phyloP scores from a whole-genome alignment of 805 yeast species.

The Cyberlindnera amylophila region DNA sequence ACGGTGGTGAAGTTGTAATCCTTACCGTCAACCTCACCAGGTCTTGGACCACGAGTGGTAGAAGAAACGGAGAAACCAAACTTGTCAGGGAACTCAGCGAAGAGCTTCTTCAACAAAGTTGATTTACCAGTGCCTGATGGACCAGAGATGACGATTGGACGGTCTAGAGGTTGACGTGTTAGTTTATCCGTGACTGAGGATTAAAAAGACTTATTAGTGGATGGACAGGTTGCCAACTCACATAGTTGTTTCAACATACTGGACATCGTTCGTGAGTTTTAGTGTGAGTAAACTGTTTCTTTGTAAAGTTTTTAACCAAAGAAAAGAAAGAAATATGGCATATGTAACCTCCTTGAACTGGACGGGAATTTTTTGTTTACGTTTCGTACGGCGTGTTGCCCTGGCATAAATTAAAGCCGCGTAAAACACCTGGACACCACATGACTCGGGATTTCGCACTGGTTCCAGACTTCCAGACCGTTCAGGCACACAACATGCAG shows the following conservation, averaged over 20 bases:
- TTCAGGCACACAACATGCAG: too few relatives aligned
- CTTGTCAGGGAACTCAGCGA: constrained; percentile 82
- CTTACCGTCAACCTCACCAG: constrained; percentile 84
- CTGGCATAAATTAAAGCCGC: too few relatives aligned
- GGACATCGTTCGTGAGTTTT: constrained; percentile 15
- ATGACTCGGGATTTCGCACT: too few relatives aligned
- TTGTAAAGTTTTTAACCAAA: not conserved
- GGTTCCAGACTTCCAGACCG: too few relatives aligned
- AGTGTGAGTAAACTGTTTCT: too few relatives aligned
- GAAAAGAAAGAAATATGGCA: not conserved
- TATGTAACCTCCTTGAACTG: not conserved
- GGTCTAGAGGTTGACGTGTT: constrained; percentile 35
- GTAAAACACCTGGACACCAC: too few relatives aligned
- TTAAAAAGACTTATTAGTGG: not conserved
- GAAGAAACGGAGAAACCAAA: constrained; percentile 95
- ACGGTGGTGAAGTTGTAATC: constrained; percentile 87
- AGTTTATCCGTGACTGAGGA: constrained; percentile 1
- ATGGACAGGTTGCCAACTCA: constrained; percentile 12
- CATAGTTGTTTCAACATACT: constrained; percentile 20
- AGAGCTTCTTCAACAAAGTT: constrained; percentile 82
- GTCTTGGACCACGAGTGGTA: constrained; percentile 89
- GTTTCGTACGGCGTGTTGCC: not conserved
- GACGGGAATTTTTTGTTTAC: not conserved
- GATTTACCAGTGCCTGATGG: constrained; percentile 97
- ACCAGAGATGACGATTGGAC: constrained; percentile 94